A percentile compares a stretch with the other conserved stretches of the same genome.
Conservation (phyloP, 495 filamentous ascomycete species). For the Oidiodendron maius region DNA sequence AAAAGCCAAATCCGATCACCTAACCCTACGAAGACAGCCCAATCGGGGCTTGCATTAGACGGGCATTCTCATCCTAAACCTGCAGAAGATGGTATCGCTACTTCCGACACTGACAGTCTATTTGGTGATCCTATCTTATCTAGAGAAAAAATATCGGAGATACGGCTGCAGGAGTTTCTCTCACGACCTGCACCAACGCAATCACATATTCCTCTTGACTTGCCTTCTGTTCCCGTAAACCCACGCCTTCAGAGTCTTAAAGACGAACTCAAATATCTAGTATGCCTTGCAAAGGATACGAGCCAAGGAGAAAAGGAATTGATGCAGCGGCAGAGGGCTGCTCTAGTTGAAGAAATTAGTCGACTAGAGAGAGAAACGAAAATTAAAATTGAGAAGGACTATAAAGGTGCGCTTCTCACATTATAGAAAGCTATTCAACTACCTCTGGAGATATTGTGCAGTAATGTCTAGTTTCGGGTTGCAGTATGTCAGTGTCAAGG, state of each 20-base stretch:
- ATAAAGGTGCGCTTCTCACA: background rate
- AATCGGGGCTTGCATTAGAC: background rate
- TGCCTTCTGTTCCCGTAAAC: background rate
- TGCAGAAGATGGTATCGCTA: background rate
- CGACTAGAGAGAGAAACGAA: background rate
- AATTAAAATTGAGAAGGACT: background rate
- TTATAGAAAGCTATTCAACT: background rate
- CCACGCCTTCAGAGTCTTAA: background rate
- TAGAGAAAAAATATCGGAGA: background rate
- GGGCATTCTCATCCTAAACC: background rate
- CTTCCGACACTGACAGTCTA: conserved; percentile 6
- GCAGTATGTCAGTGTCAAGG: background rate
- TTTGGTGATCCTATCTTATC: conserved; percentile 6
- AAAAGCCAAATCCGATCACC: background rate
- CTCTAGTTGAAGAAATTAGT: conserved; percentile 9
- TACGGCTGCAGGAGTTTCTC: conserved; percentile 2
- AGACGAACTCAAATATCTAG: background rate
- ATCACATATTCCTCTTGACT: background rate
- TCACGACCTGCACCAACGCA: background rate
- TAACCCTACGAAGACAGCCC: background rate
- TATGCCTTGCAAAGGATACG: background rate
- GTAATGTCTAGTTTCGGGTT: too few relatives aligned
- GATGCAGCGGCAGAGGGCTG: background rate
- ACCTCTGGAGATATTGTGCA: background rate
- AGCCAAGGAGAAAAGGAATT: background rate